Evolutionary conservation across 352 stramenopile species (phyloP).

Genomic region (Aphanomyces euteiches): DNA sequence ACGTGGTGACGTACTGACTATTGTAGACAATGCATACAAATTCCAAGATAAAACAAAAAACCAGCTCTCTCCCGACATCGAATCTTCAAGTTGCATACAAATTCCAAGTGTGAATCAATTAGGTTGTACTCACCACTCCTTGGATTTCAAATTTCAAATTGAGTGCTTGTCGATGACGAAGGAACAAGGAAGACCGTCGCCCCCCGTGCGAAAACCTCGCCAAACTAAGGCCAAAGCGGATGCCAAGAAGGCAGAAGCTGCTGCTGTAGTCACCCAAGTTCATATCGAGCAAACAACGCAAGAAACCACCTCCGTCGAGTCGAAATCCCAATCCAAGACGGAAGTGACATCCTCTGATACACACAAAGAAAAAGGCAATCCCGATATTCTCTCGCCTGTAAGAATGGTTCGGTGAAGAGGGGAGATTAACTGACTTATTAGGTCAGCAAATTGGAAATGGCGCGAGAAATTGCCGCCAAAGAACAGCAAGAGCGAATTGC

Average conservation of each 20-base stretch:
- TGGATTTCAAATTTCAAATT: constrained; percentile 23
- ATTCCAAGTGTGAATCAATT: background rate
- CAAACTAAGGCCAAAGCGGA: constrained; percentile 4
- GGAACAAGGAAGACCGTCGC: constrained; percentile 6
- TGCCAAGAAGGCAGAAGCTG: constrained; percentile 1
- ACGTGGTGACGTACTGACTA: constrained; percentile 16
- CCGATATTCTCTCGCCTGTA: constrained; percentile 26
- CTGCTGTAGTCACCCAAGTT: background rate
- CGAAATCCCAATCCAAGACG: background rate
- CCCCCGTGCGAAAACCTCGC: constrained; percentile 6
- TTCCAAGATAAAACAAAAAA: constrained; percentile 3
- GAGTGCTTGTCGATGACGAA: background rate
- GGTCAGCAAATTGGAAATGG: constrained; percentile 22
- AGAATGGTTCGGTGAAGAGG: background rate
- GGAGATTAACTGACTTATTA: background rate
- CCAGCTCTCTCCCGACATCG: constrained; percentile 4
- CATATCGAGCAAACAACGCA: background rate
- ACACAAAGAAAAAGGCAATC: background rate
- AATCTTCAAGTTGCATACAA: constrained; percentile 7
- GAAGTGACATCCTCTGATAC: background rate
- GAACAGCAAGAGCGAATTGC: constrained; percentile 25
- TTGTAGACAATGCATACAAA: background rate
- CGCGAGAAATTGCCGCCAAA: constrained; percentile 26
- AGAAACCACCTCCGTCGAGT: background rate
- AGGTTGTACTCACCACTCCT: background rate